Evolutionary conservation across 768 basidiomycete species (phyloP).

Genomic region (Leccinellum albellum): DNA sequence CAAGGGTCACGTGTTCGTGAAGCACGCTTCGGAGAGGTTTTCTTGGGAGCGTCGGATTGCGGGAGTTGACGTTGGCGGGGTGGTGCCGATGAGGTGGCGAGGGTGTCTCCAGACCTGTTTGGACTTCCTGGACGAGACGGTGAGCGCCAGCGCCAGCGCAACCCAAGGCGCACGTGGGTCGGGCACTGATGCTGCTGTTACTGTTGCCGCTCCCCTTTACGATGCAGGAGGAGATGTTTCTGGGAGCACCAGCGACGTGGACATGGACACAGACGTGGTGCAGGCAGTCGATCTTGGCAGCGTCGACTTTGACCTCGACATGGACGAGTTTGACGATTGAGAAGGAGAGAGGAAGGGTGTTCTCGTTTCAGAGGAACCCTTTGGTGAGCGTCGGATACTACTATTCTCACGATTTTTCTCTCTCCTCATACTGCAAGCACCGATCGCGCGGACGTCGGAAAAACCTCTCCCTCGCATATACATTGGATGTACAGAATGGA

Average conservation of each 20-base stretch:
- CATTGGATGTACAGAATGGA: neutral
- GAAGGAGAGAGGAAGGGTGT: neutral
- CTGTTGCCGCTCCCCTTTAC: neutral
- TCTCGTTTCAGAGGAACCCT: too few species aligned
- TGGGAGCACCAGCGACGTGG: constrained; percentile 9
- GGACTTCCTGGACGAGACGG: constrained; percentile 45
- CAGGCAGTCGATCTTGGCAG: constrained; percentile 19
- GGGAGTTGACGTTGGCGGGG: constrained; percentile 45
- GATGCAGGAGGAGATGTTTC: neutral
- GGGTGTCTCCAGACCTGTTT: constrained; percentile 64
- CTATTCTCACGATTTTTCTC: too few species aligned
- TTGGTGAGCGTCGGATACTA: too few species aligned
- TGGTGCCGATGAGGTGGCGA: constrained; percentile 41
- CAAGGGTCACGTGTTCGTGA: constrained; percentile 42
- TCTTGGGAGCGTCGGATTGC: constrained; percentile 62
- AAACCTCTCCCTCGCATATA: too few species aligned
- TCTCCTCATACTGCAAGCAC: too few species aligned
- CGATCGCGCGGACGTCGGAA: too few species aligned
- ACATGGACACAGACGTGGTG: constrained; percentile 7
- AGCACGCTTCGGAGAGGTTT: constrained; percentile 52
- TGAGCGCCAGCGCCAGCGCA: neutral
- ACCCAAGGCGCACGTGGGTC: neutral
- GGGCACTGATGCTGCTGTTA: neutral
- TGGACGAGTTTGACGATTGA: constrained; percentile 29
- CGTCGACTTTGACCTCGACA: constrained; percentile 7